These are phyloP conservation scores for Aschersonia sp. DNA, from an alignment of 2,329 filamentous ascomycete genomes.

Conservation along the genomic window DNA sequence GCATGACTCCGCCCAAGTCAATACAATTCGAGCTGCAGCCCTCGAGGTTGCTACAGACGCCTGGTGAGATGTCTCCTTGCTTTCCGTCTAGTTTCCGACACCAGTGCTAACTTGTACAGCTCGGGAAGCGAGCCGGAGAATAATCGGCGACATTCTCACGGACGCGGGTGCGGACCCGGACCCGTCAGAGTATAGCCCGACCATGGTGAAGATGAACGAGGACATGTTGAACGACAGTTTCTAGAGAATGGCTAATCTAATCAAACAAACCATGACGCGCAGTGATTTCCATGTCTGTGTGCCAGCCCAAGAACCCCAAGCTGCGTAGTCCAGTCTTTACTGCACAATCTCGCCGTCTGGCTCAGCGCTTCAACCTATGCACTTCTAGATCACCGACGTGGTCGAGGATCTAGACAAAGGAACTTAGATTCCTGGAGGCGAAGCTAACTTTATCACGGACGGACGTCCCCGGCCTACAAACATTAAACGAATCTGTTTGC, in stretches of 20 bases:
- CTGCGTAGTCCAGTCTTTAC: too few species aligned
- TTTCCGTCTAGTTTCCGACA: not conserved
- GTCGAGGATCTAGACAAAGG: too few species aligned
- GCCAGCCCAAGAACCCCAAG: too few species aligned
- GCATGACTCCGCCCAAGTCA: conserved; percentile 84
- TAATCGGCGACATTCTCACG: conserved; percentile 65
- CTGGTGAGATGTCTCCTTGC: conserved; percentile 34
- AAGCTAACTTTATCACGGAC: too few species aligned
- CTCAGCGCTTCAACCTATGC: too few species aligned
- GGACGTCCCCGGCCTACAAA: too few species aligned
- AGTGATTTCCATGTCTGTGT: too few species aligned
- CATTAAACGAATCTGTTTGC: too few species aligned
- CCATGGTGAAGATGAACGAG: conserved; percentile 50
- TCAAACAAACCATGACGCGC: too few species aligned
- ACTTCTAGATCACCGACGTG: too few species aligned
- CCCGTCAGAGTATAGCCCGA: conserved; percentile 45
- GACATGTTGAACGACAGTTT: conserved; percentile 50
- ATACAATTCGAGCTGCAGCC: conserved; percentile 74
- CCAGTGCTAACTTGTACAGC: conserved; percentile 27
- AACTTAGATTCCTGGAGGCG: too few species aligned
- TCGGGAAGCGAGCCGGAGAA: conserved; percentile 64
- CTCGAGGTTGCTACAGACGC: conserved; percentile 65
- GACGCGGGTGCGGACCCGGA: conserved; percentile 54
- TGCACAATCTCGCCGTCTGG: too few species aligned
- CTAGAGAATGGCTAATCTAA: conserved; percentile 13